These are phyloP conservation scores for Tubosaeta brunneosetosa DNA, from an alignment of 768 basidiomycete genomes.

Conservation along the genomic window DNA sequence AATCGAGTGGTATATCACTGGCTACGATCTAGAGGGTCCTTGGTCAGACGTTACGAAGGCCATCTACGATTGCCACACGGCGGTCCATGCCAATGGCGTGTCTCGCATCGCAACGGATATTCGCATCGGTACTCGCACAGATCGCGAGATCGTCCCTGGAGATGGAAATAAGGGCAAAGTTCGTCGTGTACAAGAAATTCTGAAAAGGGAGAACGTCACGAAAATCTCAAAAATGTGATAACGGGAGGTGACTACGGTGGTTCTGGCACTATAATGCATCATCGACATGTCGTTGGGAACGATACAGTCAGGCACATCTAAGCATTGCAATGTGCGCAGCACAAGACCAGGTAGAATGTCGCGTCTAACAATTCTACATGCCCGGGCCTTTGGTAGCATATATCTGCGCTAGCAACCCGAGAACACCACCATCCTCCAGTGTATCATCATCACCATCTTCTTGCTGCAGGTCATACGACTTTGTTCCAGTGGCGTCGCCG, in stretches of 20 bases:
- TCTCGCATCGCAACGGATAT: conserved; percentile 87
- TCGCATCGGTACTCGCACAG: conserved; percentile 85
- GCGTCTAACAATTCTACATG: conserved; percentile 27
- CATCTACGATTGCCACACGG: conserved; percentile 88
- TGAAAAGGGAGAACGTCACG: conserved; percentile 36
- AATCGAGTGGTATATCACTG: neutral
- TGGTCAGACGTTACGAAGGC: conserved; percentile 81
- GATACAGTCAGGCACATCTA: too few relatives aligned
- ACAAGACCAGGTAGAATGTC: neutral
- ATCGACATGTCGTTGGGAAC: too few relatives aligned
- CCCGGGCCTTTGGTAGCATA: conserved; percentile 58
- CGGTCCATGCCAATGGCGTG: conserved; percentile 73
- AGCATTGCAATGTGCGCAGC: neutral
- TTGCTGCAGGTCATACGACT: conserved; percentile 37
- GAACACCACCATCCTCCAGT: conserved; percentile 75
- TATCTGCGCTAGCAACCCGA: conserved; percentile 84
- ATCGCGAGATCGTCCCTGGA: conserved; percentile 58
- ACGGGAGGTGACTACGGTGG: too few relatives aligned
- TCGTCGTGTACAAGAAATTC: conserved; percentile 72
- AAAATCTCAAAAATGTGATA: too few relatives aligned
- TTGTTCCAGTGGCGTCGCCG: conserved; percentile 43
- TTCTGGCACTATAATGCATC: too few relatives aligned
- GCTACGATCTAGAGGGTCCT: conserved; percentile 55
- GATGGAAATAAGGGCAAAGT: conserved; percentile 80
- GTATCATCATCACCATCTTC: conserved; percentile 54